Conservation (phyloP, 2,329 filamentous ascomycete species). For the Kalmusia sp. region DNA sequence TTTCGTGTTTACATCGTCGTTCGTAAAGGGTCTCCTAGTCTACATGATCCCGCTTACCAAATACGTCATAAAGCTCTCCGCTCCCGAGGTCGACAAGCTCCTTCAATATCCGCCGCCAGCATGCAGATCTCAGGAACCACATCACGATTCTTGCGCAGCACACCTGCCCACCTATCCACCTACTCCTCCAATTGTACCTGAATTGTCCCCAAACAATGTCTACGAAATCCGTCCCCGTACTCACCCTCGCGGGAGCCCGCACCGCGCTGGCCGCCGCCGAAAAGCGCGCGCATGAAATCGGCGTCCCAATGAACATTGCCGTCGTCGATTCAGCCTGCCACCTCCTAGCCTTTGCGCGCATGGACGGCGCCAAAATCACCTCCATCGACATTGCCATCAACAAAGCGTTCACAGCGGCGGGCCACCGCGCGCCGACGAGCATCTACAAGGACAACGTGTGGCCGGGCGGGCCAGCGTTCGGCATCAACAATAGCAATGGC, state of each 20-base stretch:
- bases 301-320: slow-evolving; percentile 58
- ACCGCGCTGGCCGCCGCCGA: slow-evolving; percentile 45
- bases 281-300: slow-evolving; percentile 43
- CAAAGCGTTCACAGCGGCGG: slow-evolving; percentile 65
- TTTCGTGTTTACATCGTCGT: background rate
- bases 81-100: background rate
- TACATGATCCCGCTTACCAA: background rate
- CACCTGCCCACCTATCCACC: background rate
- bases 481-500: slow-evolving; percentile 60
- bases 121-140: background rate
- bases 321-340: slow-evolving; percentile 55
- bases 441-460: slow-evolving; percentile 61
- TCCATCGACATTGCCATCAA: slow-evolving; percentile 70
- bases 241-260: slow-evolving; percentile 47
- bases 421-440: slow-evolving; percentile 59
- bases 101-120: slow-evolving; percentile 1
- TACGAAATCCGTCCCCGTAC: slow-evolving; percentile 35
- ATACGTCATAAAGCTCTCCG: background rate
- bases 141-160: background rate
- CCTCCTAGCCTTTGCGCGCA: slow-evolving; percentile 56
- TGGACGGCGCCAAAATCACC: slow-evolving; percentile 58
- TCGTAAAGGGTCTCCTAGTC: too few species aligned
- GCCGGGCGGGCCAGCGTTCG: slow-evolving; percentile 61
- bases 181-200: background rate
- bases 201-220: slow-evolving; percentile 30